Base-by-base conservation (phyloP, 164 flowering plant species). In the Dillenia suffruticosa region DNA sequence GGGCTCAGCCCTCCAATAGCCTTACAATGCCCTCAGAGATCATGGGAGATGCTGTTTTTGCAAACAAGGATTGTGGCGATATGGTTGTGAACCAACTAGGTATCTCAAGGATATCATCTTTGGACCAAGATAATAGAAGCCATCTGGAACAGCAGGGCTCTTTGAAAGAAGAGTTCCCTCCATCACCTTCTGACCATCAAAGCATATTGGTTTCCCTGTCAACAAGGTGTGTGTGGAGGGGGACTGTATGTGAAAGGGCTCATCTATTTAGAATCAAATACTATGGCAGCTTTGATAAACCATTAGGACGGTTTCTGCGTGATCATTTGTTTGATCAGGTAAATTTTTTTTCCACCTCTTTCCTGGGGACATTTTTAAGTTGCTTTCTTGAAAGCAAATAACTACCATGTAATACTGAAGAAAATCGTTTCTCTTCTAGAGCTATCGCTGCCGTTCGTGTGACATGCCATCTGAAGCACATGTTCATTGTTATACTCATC, bases 401-500 rank as follows among this genome's bases (percentile, higher is more conserved):
- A 46, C 24, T 54, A 54, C 56, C 6, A 13, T 40, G 44, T 68
- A 43, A 51, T 44, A 58, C 60, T 66, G 51, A 65, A 0, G n/a
- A 58, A 9, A 61, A 12, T 65, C 61, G 56, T 49, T 12, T 68
- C 52, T 63, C 47, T 76, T 32, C 32, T 82, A 95, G 99, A 76
- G 70, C 76, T 88, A 77, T 61, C 69, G 77, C 5, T 95, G 99
- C 58, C 77, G 65, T 54, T 90, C 87, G 8, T 95, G 99, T 78
- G 97, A 87, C 64, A 84, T 83, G 97, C 98, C 97, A 58, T 74
- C 92, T 26, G 98, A 95, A 76, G 99, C 98, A 49, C 99, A 95
- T 80, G 91, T 95, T 66, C 97, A 90, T 58, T 95, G 98, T 69
- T 95, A 92, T 66, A 95, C 97, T 61, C 99, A 95, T 72, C 76